A percentile compares a stretch with the other conserved stretches of the same genome.
These are phyloP conservation scores for Dioszegia aurantiaca DNA, from an alignment of 768 basidiomycete species.

Conservation along the genomic window DNA sequence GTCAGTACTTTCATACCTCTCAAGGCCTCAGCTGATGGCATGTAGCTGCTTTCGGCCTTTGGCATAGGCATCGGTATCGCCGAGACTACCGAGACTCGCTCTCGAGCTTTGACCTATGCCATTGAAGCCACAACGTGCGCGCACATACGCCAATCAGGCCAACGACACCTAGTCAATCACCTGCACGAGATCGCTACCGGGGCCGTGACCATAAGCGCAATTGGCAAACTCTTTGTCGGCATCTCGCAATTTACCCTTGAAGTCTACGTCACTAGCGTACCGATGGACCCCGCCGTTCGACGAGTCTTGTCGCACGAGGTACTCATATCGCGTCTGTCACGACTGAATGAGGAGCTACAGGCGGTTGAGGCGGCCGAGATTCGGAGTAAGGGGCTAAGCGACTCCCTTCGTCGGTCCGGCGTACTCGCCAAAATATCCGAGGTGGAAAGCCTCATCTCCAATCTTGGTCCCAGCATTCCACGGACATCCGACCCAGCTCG, in stretches of 20 bases:
- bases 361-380: constrained; percentile 32
- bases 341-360: constrained; percentile 29
- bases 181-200: not conserved
- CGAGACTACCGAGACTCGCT: not conserved
- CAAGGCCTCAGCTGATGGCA: no score
- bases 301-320: constrained; percentile 29
- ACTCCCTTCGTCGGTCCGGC: constrained; percentile 21
- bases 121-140: not conserved
- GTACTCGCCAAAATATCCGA: constrained; percentile 4
- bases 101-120: not conserved
- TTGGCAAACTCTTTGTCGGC: constrained; percentile 63
- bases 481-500: constrained; percentile 18
- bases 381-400: constrained; percentile 35
- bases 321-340: constrained; percentile 13
- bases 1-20: not conserved
- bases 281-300: constrained; percentile 75
- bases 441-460: not conserved
- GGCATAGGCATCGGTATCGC: not conserved
- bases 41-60: constrained; percentile 14
- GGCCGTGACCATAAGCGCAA: not conserved
- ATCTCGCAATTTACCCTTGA: constrained; percentile 63
- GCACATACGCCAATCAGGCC: not conserved
- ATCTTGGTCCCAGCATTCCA: constrained; percentile 6
- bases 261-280: constrained; percentile 75
- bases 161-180: constrained; percentile 2